Base-by-base conservation (phyloP, 2,329 filamentous ascomycete genomes). In the Ceratocystis variospora region DNA sequence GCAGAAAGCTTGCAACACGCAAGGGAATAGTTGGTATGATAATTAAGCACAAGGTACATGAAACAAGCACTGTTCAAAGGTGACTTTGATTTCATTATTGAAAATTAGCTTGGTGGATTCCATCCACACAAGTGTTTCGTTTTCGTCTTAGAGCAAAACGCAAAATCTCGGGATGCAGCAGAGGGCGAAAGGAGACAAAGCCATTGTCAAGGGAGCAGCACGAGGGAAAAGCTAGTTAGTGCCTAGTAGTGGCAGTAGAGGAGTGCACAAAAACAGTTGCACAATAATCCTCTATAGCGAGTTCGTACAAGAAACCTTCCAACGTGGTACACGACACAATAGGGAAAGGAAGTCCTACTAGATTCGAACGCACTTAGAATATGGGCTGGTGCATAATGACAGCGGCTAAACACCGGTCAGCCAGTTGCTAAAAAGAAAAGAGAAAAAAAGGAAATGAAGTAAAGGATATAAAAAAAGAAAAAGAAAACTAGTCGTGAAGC, bases 181-280 rank as follows among this genome's bases (percentile, higher is more conserved):
- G 53, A 59, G 31, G 5, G 28, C 25, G n/a, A n/a, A 37, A 57
- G 53, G 55, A 12, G 55, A 59, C 55, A 59, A 59, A 59, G 55
- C 28, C 55, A 37, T 59, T 59, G 55, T 59, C 33, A 59, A 37
- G 55, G 55, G 19, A n/a, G 12, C 53, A 33, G 25, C 25, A 28
- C 15, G 25, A 59, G 28, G 28, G 25, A 33, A 8, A 31, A 19
- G 31, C 8, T 17, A 31, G 25, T 3, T 41, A 15, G 12, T 41
- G 10, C 37, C 37, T 41, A 15, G 37, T 15, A 15, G 12, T 12
- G 10, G 10, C 10, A 41, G 17, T 7, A 31, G 19, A 33, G n/a
- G 33, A 37, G 48, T 15, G 19, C 48, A 50, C 7, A 53, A 25
- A n/a, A 25, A 28, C 7, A 10, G 19, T 28, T 10, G 22, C 48